Evolutionary conservation across 192 early-diverging fungal genomes (phyloP).

Genomic region (Backusella westeae): DNA sequence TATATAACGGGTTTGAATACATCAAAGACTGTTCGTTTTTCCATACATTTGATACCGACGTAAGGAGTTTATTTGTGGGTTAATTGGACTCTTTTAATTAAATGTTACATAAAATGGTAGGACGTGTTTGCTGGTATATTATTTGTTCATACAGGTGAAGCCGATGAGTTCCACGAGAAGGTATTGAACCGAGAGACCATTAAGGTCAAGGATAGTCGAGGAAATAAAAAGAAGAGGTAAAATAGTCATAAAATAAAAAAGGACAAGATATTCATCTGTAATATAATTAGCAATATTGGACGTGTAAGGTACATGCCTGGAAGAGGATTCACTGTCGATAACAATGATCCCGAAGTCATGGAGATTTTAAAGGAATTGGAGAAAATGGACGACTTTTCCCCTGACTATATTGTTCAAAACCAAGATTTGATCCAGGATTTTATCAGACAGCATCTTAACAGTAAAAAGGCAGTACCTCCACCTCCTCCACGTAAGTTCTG

Average conservation of each 20-base stretch:
- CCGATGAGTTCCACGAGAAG: conserved; percentile 61
- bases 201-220: neutral
- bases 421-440: conserved; percentile 66
- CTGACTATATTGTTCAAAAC: conserved; percentile 61
- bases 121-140: conserved; percentile 64
- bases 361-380: conserved; percentile 59
- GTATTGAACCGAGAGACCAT: conserved; percentile 4
- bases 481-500: neutral
- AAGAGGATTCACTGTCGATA: conserved; percentile 61
- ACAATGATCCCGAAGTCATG: conserved; percentile 68
- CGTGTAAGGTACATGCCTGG: conserved; percentile 56
- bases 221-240: conserved; percentile 12
- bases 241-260: neutral
- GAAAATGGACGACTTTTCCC: conserved; percentile 54
- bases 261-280: neutral
- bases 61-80: conserved; percentile 24
- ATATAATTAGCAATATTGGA: conserved; percentile 41
- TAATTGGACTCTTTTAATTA: neutral
- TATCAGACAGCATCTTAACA: conserved; percentile 51
- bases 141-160: conserved; percentile 71
- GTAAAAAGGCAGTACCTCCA: neutral
- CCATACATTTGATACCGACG: conserved; percentile 69
- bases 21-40: conserved; percentile 63
- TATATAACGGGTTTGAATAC: conserved; percentile 72
- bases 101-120: conserved; percentile 13